Evolutionary conservation across 2,329 filamentous ascomycete genomes (phyloP).

Genomic region (Myriosclerotinia duriaeana): DNA sequence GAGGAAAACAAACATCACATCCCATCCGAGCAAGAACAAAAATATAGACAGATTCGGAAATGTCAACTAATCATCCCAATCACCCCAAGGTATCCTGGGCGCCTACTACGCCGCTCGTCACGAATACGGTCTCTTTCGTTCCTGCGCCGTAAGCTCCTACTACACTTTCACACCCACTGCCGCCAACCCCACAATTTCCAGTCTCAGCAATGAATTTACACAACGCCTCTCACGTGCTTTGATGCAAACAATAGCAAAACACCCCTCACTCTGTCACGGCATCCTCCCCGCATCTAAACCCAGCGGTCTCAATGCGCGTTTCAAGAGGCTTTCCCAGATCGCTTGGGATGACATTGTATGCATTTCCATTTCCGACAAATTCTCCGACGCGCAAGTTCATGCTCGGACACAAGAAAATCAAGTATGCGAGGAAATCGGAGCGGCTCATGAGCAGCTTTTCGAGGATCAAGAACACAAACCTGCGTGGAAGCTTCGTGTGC

Average conservation of each 20-base stretch:
- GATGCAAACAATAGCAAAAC: neutral
- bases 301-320: neutral
- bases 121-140: slow-evolving; percentile 5
- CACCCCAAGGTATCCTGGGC: slow-evolving; percentile 3
- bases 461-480: slow-evolving; percentile 28
- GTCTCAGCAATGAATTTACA: neutral
- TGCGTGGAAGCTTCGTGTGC: slow-evolving; percentile 31
- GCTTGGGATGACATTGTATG: slow-evolving; percentile 10
- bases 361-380: neutral
- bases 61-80: neutral
- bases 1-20: neutral
- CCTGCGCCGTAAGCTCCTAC: slow-evolving; percentile 4
- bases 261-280: slow-evolving; percentile 4
- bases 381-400: neutral
- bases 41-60: neutral
- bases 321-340: neutral
- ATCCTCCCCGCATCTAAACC: neutral
- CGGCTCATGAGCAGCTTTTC: slow-evolving; percentile 28
- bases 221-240: neutral
- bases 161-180: neutral
- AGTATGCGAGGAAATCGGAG: slow-evolving; percentile 23
- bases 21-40: neutral
- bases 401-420: neutral
- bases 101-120: slow-evolving; percentile 6
- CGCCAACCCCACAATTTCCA: neutral